phyloP scores from a whole-genome alignment of 2,329 filamentous ascomycete genomes.

The Exophiala spinifera region DNA sequence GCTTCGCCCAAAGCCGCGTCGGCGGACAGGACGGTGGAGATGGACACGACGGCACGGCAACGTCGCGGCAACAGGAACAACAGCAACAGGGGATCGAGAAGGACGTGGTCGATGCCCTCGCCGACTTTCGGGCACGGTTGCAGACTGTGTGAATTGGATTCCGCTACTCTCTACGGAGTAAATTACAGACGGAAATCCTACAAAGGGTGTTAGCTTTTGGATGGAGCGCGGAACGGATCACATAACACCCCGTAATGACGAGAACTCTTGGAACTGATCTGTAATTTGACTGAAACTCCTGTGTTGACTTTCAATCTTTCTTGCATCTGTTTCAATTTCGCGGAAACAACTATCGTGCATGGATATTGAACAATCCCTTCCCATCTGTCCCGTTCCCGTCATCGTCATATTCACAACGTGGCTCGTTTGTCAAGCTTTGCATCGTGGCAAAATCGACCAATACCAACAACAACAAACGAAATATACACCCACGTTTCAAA shows the following conservation, averaged over 20 bases:
- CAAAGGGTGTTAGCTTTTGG: no score
- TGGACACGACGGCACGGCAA: not conserved
- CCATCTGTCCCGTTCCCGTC: not conserved
- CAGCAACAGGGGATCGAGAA: slow-evolving; percentile 5
- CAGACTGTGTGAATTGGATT: not conserved
- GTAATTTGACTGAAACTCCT: not conserved
- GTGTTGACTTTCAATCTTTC: no score
- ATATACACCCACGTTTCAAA: no score
- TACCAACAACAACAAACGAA: no score
- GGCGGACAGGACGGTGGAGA: not conserved
- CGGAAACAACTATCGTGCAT: not conserved
- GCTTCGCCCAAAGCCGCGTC: slow-evolving; percentile 43
- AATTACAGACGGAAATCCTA: no score
- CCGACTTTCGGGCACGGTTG: slow-evolving; percentile 4
- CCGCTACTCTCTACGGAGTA: no score
- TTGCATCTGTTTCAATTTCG: not conserved
- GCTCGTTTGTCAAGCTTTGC: no score
- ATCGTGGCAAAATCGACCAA: no score
- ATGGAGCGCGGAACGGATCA: no score
- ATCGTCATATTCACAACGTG: not conserved
- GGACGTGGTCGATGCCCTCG: slow-evolving; percentile 13
- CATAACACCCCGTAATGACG: no score
- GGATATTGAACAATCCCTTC: not conserved
- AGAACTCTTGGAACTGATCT: not conserved
- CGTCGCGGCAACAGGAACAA: no score